These are phyloP conservation scores for Epithemia pelagica DNA, from an alignment of 108 stramenopile genomes.

Conservation along the genomic window DNA sequence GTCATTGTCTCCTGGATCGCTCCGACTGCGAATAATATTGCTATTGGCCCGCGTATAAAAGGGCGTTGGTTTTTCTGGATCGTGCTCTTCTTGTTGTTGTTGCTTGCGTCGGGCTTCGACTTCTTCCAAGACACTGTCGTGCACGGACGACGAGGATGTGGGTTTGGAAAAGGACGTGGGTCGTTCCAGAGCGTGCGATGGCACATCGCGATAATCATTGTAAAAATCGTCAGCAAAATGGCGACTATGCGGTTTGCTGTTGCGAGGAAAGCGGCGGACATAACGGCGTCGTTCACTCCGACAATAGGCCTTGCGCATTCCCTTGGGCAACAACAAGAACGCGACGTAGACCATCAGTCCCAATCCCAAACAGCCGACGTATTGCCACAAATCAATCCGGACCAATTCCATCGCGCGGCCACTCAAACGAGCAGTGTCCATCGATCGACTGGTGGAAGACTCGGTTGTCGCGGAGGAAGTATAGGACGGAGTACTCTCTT, in stretches of 20 bases:
- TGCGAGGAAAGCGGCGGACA: slow-evolving; percentile 7
- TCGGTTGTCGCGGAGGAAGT: too few relatives aligned
- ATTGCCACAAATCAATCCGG: slow-evolving; percentile 4
- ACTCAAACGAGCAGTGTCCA: neutral
- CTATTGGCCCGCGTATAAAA: slow-evolving; percentile 3
- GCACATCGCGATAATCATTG: neutral
- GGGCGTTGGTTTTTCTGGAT: neutral
- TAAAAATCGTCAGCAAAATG: neutral
- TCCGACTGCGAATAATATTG: neutral
- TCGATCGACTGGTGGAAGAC: too few relatives aligned
- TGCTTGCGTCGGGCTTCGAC: neutral
- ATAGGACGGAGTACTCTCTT: too few relatives aligned
- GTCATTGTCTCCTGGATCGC: neutral
- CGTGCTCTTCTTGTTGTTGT: neutral
- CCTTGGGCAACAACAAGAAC: slow-evolving; percentile 37
- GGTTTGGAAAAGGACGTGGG: neutral
- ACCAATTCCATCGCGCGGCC: neutral
- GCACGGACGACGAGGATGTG: neutral
- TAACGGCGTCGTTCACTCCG: slow-evolving; percentile 32
- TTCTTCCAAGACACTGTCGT: neutral
- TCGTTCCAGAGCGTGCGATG: neutral
- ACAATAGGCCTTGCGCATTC: slow-evolving; percentile 35
- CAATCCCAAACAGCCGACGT: slow-evolving; percentile 16
- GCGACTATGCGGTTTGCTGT: neutral
- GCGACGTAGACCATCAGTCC: slow-evolving; percentile 18